Evolutionary conservation across 1,284 basidiomycete species (phyloP), one percentile per base, ranked within the genome.

Genomic region (Leccinum insolens): DNA sequence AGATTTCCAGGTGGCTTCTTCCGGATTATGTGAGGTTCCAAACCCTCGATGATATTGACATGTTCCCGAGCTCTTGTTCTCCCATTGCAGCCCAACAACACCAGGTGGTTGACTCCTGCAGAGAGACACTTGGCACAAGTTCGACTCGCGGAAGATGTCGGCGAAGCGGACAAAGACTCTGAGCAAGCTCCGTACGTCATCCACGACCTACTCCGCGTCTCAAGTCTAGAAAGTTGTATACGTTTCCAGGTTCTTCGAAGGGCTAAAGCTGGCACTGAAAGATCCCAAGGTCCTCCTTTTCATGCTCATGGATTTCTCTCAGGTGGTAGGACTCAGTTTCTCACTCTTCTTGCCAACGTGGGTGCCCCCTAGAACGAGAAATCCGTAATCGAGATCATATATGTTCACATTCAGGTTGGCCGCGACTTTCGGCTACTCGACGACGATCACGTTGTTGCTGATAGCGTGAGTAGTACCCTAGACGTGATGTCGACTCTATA

Each of bases 261-360:
- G 88, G 1, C 76, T 91, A 14, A 82, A 83, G 64, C 76, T 88
- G 76, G 90, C 89, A 0, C 70, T 90, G 11, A 39, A 61, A 61
- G 34, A 61, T 22, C 59, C 34, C 7, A 61, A 25, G 20, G 59
- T 66, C 7, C n/a, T 28, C 22, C 75, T 92, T 28, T 88, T 93
- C 71, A 80, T 87, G 41, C 57, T 90, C 9, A 86, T 88, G 83
- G 80, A 78, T 4, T 83, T 82, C 44, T 76, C 83, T 0, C 85
- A 87, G 71, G 77, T 88, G 9, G 73, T 92, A 9, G 89, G 90
- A 1, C 80, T 90, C 44, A 89, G 88, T 62, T 93, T 92, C 76
- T 87, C 89, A 61, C 86, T 88, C 72, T 93, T 90, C 81, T 93
- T 91, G 80, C 89, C 88, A 37, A 90, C 89, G 86, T 89, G 70